A percentile compares a stretch with the other conserved stretches of the same genome.
These are phyloP conservation scores for Microstegium vimineum DNA, from an alignment of 176 grass and related monocot genomes.

Conservation along the genomic window DNA sequence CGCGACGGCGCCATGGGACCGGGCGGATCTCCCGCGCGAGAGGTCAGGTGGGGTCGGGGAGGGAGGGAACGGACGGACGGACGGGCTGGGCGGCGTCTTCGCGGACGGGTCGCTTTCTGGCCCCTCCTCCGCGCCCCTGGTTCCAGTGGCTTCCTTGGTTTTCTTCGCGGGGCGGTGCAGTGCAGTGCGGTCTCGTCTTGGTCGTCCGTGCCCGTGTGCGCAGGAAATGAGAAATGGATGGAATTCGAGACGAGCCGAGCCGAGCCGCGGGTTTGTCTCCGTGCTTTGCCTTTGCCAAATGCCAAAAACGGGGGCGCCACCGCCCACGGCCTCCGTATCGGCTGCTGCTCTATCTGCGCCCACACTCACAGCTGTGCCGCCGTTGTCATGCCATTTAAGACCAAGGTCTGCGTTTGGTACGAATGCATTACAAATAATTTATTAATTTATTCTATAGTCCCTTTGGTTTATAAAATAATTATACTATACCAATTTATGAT, in stretches of 20 bases:
- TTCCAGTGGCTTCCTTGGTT: neutral
- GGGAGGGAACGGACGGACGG: neutral
- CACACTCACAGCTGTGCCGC: neutral
- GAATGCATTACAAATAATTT: no score
- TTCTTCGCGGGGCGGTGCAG: neutral
- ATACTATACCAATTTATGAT: no score
- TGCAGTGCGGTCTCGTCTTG: no score
- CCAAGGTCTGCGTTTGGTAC: no score
- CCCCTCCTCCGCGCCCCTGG: no score
- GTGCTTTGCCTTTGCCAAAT: neutral
- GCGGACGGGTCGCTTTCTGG: neutral
- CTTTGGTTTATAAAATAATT: no score
- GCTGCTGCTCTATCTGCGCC: no score
- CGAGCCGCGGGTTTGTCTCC: neutral
- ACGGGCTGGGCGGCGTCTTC: neutral
- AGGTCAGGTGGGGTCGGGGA: neutral
- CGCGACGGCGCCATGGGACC: constrained; percentile 48
- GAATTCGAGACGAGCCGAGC: neutral
- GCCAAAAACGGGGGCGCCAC: neutral
- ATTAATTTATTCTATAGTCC: no score
- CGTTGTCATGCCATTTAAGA: neutral
- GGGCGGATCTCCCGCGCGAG: neutral
- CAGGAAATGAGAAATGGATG: no score
- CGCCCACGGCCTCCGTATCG: no score
- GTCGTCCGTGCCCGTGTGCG: no score